A percentile compares a stretch with the other conserved stretches of the same genome.
Conservation (phyloP, 2,329 filamentous ascomycete genomes). For the Mollisia scopiformis region DNA sequence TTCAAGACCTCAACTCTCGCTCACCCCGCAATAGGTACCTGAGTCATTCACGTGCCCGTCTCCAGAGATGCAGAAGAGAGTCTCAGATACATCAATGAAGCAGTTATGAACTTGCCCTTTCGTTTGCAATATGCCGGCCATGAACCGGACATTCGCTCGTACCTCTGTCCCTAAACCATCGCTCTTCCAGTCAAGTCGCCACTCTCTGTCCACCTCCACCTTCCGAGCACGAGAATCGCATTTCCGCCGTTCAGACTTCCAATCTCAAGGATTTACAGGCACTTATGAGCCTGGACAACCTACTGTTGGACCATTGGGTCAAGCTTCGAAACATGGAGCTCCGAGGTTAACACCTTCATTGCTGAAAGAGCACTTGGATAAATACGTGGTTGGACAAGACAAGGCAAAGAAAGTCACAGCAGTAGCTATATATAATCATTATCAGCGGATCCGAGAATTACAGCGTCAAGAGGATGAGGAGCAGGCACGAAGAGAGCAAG, state of each 20-base stretch:
- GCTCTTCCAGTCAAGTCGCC: constrained; percentile 11
- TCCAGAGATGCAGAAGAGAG: not conserved
- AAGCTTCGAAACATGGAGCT: constrained; percentile 54
- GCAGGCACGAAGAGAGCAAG: constrained; percentile 65
- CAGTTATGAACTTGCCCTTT: constrained; percentile 24
- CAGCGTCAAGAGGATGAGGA: constrained; percentile 72
- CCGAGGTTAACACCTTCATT: constrained; percentile 66
- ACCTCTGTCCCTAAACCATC: not conserved
- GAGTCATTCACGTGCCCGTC: constrained; percentile 7
- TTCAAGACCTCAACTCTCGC: not conserved
- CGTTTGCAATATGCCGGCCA: constrained; percentile 24
- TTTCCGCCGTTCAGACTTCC: constrained; percentile 59
- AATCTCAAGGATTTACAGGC: constrained; percentile 55
- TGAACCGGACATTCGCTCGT: constrained; percentile 22
- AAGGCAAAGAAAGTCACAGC: constrained; percentile 92
- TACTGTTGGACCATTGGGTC: constrained; percentile 63
- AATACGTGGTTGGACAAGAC: constrained; percentile 96
- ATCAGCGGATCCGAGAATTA: constrained; percentile 80
- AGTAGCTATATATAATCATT: constrained; percentile 94
- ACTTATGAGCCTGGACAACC: constrained; percentile 65
- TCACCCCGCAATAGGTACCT: constrained; percentile 14
- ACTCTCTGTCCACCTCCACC: constrained; percentile 20
- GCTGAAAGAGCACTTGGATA: constrained; percentile 89
- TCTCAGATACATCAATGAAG: constrained; percentile 4
- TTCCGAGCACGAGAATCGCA: constrained; percentile 21